Conservation (phyloP, 2,329 filamentous ascomycete genomes). For the Trichoderma cornu-damae region DNA sequence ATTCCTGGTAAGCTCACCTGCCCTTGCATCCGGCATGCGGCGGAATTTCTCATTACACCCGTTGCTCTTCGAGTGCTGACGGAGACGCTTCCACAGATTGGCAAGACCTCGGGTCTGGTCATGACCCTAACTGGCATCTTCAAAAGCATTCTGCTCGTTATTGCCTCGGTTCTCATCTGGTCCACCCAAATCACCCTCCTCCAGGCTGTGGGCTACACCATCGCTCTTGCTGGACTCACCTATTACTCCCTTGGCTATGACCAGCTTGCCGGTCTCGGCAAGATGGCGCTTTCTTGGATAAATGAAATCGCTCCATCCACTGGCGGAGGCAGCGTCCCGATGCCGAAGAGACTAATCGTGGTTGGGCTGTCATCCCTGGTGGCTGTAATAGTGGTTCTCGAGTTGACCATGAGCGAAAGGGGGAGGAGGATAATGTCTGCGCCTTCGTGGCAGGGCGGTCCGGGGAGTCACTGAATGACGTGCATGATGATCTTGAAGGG, state of each 20-base stretch:
- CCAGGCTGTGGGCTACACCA: conserved; percentile 72
- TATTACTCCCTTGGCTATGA: conserved; percentile 45
- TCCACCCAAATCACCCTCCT: conserved; percentile 62
- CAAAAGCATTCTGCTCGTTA: conserved; percentile 80
- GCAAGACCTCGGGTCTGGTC: conserved; percentile 79
- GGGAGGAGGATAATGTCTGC: neutral
- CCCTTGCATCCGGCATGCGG: neutral
- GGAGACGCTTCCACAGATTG: conserved; percentile 53
- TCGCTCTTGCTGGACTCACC: conserved; percentile 54
- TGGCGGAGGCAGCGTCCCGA: conserved; percentile 12
- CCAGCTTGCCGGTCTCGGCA: conserved; percentile 27
- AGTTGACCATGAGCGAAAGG: conserved; percentile 11
- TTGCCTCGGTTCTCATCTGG: conserved; percentile 73
- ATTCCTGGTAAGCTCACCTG: conserved; percentile 61
- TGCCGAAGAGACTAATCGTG: conserved; percentile 17
- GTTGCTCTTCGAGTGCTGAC: conserved; percentile 17
- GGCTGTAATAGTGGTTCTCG: conserved; percentile 26
- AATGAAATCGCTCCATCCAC: conserved; percentile 19
- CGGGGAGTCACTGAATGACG: neutral
- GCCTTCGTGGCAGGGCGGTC: neutral
- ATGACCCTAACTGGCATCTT: conserved; percentile 82
- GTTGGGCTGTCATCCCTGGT: conserved; percentile 23
- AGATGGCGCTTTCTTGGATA: neutral
- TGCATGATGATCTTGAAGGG: neutral
- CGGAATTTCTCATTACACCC: neutral